A percentile compares a stretch with the other conserved stretches of the same genome.
Conservation (phyloP, 2,329 filamentous ascomycete genomes). For the Madurella fahalii region DNA sequence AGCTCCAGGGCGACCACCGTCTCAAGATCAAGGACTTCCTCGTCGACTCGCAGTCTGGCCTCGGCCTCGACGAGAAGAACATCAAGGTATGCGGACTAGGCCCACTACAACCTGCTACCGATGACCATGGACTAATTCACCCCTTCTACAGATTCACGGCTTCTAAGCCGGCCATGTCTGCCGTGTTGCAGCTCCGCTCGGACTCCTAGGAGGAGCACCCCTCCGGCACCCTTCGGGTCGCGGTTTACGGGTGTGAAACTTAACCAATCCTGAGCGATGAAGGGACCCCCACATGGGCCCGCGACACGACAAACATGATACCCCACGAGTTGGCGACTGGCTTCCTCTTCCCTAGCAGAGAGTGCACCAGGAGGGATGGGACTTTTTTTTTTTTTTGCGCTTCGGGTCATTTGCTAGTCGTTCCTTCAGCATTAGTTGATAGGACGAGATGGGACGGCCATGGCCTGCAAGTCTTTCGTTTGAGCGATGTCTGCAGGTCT, state of each 20-base stretch:
- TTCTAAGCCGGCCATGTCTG: conserved; percentile 49
- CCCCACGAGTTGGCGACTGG: conserved; percentile 20
- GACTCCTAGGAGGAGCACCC: conserved; percentile 12
- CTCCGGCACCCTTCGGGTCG: conserved; percentile 14
- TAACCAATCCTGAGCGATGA: conserved; percentile 15
- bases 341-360: conserved; percentile 15
- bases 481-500: conserved; percentile 16
- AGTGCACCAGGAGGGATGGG: conserved; percentile 7
- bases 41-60: conserved; percentile 88
- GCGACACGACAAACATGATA: conserved; percentile 26
- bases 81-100: conserved; percentile 67
- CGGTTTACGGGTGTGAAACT: conserved; percentile 6
- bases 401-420: conserved; percentile 17
- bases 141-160: conserved; percentile 52
- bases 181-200: conserved; percentile 24
- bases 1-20: conserved; percentile 98
- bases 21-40: conserved; percentile 98
- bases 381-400: conserved; percentile 14
- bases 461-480: conserved; percentile 24
- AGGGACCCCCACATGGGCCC: conserved; percentile 2
- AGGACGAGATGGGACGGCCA: conserved; percentile 19
- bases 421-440: conserved; percentile 14
- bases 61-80: conserved; percentile 91
- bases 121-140: background rate
- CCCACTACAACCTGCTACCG: background rate